Evolutionary conservation across 768 basidiomycete species (phyloP).

Genomic region (Russula abietina): DNA sequence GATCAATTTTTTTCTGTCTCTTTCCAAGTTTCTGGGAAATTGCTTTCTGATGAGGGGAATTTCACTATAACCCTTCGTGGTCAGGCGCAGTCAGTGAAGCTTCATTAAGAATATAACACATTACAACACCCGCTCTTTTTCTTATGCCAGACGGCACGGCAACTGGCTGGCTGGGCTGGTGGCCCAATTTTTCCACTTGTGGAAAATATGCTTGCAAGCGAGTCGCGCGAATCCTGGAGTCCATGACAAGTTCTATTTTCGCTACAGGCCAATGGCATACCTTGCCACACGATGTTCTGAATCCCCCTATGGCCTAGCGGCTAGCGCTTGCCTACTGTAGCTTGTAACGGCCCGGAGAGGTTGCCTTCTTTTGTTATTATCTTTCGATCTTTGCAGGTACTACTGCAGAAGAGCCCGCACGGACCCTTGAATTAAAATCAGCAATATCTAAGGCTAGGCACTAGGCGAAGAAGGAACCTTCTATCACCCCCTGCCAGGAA

Average conservation of each 20-base stretch:
- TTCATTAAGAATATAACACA: background rate
- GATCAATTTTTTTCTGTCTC: too few species aligned
- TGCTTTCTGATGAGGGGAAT: background rate
- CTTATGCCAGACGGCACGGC: background rate
- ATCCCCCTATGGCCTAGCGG: background rate
- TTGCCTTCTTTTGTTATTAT: background rate
- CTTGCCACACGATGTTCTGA: background rate
- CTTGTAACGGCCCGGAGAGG: background rate
- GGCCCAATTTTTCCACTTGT: background rate
- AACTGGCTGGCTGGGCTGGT: too few species aligned
- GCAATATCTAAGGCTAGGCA: background rate
- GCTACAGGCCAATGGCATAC: background rate
- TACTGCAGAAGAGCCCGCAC: background rate
- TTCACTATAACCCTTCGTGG: constrained; percentile 11
- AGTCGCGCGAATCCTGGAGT: too few species aligned
- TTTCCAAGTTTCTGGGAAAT: background rate
- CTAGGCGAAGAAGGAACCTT: background rate
- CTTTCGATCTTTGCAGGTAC: too few species aligned
- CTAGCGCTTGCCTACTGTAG: background rate
- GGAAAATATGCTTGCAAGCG: background rate
- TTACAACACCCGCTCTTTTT: constrained; percentile 1
- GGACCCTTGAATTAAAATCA: background rate
- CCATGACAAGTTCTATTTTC: background rate
- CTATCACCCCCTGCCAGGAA: background rate
- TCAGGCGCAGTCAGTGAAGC: background rate